Evolutionary conservation across 2,329 filamentous ascomycete species (phyloP).

Genomic region (Elsinoe ampelina): DNA sequence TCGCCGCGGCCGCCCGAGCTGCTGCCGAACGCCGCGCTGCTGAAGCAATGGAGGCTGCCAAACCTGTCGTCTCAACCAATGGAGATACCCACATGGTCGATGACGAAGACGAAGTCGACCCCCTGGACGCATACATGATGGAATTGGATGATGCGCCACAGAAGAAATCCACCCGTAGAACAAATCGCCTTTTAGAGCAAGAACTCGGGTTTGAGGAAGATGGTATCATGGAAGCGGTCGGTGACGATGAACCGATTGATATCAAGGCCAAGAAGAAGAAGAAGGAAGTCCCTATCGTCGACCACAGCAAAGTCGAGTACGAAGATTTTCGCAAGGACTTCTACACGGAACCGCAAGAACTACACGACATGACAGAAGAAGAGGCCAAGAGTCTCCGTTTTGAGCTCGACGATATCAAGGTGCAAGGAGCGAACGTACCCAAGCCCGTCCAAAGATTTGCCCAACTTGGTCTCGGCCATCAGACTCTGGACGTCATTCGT

Average conservation of each 20-base stretch:
- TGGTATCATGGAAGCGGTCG: constrained; percentile 52
- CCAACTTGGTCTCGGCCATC: constrained; percentile 80
- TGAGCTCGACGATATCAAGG: constrained; percentile 92
- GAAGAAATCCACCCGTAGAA: constrained; percentile 30
- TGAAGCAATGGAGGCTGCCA: constrained; percentile 36
- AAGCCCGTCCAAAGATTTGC: constrained; percentile 96
- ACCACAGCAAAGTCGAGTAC: constrained; percentile 80
- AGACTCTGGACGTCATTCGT: constrained; percentile 77
- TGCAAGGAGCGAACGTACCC: constrained; percentile 76
- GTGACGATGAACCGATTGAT: constrained; percentile 56
- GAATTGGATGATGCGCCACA: constrained; percentile 42
- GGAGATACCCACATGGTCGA: constrained; percentile 24
- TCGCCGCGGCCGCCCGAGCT: constrained; percentile 73
- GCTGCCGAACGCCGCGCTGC: constrained; percentile 67
- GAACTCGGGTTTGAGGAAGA: constrained; percentile 83
- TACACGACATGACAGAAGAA: constrained; percentile 72
- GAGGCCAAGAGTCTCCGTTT: constrained; percentile 73
- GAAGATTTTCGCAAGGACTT: constrained; percentile 87
- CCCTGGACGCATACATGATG: constrained; percentile 95
- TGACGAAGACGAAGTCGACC: constrained; percentile 59
- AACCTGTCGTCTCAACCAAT: constrained; percentile 34
- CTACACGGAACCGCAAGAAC: constrained; percentile 80
- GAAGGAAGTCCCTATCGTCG: constrained; percentile 81
- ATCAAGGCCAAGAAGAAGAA: constrained; percentile 60
- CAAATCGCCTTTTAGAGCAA: constrained; percentile 47